Evolutionary conservation across 495 filamentous ascomycete genomes (phyloP), one percentile per base, ranked within the genome.

Genomic region (Eremomyces bilateralis): DNA sequence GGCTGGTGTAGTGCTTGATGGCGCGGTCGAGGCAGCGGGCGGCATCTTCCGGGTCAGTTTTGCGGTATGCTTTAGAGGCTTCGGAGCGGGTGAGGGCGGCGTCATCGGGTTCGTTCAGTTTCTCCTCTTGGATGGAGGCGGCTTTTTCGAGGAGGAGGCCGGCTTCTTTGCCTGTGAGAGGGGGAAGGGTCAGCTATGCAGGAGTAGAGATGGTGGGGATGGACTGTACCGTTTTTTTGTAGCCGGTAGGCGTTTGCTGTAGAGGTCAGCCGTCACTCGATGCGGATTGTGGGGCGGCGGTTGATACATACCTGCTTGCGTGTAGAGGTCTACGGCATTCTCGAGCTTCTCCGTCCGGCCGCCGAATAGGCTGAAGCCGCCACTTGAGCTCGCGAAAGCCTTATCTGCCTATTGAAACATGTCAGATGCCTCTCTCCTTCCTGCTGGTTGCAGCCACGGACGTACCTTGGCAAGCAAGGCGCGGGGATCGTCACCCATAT

Each of bases 61-160:
- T 84, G 48, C 72, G 69, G 59, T 90, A 91, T 33, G 72, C 67
- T 61, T 88, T 84, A 62, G 76, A 88, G 18, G 80, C 81, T 47
- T 77, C 71, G 49, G 66, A 61, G 38, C 77, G 59, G 31, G 71
- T 70, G 50, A 85, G 85, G 22, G 84, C 82, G 20, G 76, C 78
- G 49, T 93, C 83, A 50, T 88, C 77, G 29, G 77, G 77, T 49
- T 93, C 82, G 51, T 78, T 81, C 29, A 91, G 65, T 38, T 81
- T 70, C 32, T 73, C 63, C 4, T 47, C 62, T 54, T 88, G 79
- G 29, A 93, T 69, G 3, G 60, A 44, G 15, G 83, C 83, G 10
- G 80, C 80, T 42, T 72, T 69, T 52, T 84, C 77, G 43, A 83
- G 84, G 4, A 75, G 68, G 41, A 67, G 59, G 10, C 81, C 83